Evolutionary conservation across 768 basidiomycete genomes (phyloP), one percentile per base, ranked within the genome.

Genomic region (Macrolepiota albuminosa): DNA sequence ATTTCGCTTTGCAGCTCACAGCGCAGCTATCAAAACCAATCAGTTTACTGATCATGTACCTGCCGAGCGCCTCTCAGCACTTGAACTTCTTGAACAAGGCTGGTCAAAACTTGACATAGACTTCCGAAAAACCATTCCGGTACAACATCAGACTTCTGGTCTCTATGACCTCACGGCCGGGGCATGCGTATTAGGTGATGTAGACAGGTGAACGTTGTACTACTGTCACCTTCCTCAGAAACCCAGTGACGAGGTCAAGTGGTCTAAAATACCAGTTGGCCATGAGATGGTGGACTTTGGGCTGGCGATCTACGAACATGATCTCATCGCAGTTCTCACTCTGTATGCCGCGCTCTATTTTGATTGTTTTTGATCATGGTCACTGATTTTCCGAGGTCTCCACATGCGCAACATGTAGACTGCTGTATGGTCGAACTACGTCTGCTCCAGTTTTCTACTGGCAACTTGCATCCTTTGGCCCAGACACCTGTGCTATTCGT

Each of bases 221-320:
- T 33, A 26, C n/a, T 49, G 36, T 26, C 31, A 24, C 14, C 46
- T 57, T 37, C 56, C 56, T 33, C 11, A 11, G 29, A 18, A 34
- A n/a, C 40, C 49, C 37, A 14, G 7, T 9, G 70, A 75, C 24
- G 61, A 64, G 13, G 45, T 64, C 2, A 59, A 61, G 29, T 77
- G 74, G 74, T 68, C 58, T 39, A 60, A 42, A 24, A 64, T 77
- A 21, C 46, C 60, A 16, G 59, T 71, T 21, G 63, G 67, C 11
- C 58, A 67, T 3, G 66, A 60, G 10, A 71, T 78, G 52, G 69
- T 80, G 34, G 78, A 79, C 61, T 74, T 80, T 61, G 77, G 76
- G 4, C 59, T 79, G 36, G 72, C 73, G 36, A 62, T 79, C 6
- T 67, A 73, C 24, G 77, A 79, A 58, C 77, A 79, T 54, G 77